Percentiles rank a stretch among this genome's conserved stretches.
Evolutionary conservation across 805 yeast species (phyloP).

Genomic region (Blastobotrys robertii): DNA sequence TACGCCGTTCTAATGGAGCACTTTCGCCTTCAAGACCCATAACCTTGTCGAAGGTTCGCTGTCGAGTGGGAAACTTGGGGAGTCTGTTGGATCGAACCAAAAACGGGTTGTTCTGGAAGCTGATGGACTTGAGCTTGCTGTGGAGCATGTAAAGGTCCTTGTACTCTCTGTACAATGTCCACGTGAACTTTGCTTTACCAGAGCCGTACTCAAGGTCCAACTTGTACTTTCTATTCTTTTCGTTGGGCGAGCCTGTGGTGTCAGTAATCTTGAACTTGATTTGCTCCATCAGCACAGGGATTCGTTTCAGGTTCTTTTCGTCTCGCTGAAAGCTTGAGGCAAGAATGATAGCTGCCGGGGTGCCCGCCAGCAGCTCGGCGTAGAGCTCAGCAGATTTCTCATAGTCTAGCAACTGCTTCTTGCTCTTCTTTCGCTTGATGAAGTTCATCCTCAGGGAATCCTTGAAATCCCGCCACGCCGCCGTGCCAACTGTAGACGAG

Average conservation of each 20-base stretch:
- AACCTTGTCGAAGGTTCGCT: neutral
- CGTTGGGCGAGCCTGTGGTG: conserved; percentile 26
- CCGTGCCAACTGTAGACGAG: conserved; percentile 5
- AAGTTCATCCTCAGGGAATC: conserved; percentile 11
- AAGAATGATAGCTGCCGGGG: conserved; percentile 38
- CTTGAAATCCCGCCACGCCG: conserved; percentile 11
- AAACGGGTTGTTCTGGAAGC: conserved; percentile 33
- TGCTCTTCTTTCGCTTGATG: conserved; percentile 9
- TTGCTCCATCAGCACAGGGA: conserved; percentile 71
- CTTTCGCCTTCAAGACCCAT: neutral
- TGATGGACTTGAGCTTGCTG: conserved; percentile 48
- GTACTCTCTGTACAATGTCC: conserved; percentile 68
- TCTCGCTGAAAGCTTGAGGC: conserved; percentile 70
- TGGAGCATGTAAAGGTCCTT: conserved; percentile 68
- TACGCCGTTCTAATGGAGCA: neutral
- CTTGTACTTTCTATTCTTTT: conserved; percentile 38
- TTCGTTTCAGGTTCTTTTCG: conserved; percentile 50
- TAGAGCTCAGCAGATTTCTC: conserved; percentile 31
- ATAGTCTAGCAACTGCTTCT: conserved; percentile 16
- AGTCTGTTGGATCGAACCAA: conserved; percentile 23
- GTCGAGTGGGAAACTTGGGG: conserved; percentile 35
- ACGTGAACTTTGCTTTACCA: conserved; percentile 64
- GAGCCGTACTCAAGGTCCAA: conserved; percentile 87
- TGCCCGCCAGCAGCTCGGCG: conserved; percentile 34
- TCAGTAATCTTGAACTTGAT: conserved; percentile 51